A percentile compares a stretch with the other conserved stretches of the same genome.
Evolutionary conservation across 176 grass and related monocot species (phyloP).

Genomic region (Aegilops sharonensis): DNA sequence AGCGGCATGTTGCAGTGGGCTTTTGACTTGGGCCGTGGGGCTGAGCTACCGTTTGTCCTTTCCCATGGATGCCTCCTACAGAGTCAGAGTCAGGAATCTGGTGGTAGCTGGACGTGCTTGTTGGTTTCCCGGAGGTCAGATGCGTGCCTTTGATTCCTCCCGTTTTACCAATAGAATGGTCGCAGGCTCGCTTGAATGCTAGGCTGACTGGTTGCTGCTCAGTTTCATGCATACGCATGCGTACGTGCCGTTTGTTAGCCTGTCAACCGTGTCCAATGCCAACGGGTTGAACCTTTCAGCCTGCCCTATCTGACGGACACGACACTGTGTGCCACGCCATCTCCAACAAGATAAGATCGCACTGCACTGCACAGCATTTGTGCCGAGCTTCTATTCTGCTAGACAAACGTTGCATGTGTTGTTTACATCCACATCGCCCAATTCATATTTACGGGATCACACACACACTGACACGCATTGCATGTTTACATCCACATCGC

Average conservation of each 20-base stretch:
- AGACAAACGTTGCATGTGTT: too few species aligned
- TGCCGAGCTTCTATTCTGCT: too few species aligned
- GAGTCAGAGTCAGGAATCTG: constrained; percentile 35
- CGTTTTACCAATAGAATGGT: not conserved
- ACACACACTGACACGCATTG: too few species aligned
- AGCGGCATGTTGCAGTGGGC: not conserved
- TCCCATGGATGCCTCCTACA: not conserved
- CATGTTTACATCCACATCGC: too few species aligned
- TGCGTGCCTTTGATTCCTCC: constrained; percentile 27
- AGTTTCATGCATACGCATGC: not conserved
- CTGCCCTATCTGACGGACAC: not conserved
- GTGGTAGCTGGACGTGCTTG: constrained; percentile 5
- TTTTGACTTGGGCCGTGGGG: constrained; percentile 38
- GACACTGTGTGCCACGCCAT: too few species aligned
- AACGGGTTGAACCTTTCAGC: constrained; percentile 28
- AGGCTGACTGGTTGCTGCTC: not conserved
- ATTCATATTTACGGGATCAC: too few species aligned
- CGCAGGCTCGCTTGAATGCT: constrained; percentile 1
- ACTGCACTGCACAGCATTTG: too few species aligned
- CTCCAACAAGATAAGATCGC: too few species aligned
- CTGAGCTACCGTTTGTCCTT: not conserved
- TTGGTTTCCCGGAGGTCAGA: constrained; percentile 47
- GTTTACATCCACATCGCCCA: too few species aligned
- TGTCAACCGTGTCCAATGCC: not conserved
- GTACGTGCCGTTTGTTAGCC: not conserved